Evolutionary conservation across 108 stramenopile species (phyloP).

Genomic region (Cyclotella choctawhatcheeana): DNA sequence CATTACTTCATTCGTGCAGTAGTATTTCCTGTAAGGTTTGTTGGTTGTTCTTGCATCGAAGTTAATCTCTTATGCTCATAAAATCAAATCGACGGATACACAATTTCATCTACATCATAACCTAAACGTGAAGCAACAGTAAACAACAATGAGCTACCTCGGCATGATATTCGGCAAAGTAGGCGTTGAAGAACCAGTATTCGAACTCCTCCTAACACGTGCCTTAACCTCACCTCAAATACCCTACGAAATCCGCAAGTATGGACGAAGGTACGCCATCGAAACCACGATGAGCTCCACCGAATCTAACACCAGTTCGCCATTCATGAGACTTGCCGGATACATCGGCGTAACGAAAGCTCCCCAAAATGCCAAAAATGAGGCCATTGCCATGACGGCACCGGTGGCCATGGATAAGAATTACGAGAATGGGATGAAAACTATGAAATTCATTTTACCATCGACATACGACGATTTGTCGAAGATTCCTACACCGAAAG

Average conservation of each 20-base stretch:
- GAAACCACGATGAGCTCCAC: constrained; percentile 13
- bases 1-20: too few species aligned
- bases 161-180: constrained; percentile 41
- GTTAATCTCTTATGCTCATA: too few species aligned
- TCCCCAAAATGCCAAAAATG: constrained; percentile 30
- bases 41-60: too few species aligned
- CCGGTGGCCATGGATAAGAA: constrained; percentile 34
- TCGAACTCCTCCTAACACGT: constrained; percentile 24
- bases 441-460: constrained; percentile 49
- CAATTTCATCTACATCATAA: too few species aligned
- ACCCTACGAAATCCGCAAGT: constrained; percentile 38
- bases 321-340: constrained; percentile 36
- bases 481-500: constrained; percentile 37
- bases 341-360: constrained; percentile 43
- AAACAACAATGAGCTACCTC: constrained; percentile 20
- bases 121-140: too few species aligned
- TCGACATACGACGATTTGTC: constrained; percentile 21
- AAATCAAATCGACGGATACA: too few species aligned
- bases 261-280: constrained; percentile 33
- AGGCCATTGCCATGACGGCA: constrained; percentile 45
- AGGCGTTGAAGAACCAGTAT: constrained; percentile 33
- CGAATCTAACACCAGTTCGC: neutral
- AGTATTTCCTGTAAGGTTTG: too few species aligned
- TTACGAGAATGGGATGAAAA: constrained; percentile 8
- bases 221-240: constrained; percentile 5